phyloP scores from a whole-genome alignment of 1,284 basidiomycete genomes.

The Microbotryum violaceum region DNA sequence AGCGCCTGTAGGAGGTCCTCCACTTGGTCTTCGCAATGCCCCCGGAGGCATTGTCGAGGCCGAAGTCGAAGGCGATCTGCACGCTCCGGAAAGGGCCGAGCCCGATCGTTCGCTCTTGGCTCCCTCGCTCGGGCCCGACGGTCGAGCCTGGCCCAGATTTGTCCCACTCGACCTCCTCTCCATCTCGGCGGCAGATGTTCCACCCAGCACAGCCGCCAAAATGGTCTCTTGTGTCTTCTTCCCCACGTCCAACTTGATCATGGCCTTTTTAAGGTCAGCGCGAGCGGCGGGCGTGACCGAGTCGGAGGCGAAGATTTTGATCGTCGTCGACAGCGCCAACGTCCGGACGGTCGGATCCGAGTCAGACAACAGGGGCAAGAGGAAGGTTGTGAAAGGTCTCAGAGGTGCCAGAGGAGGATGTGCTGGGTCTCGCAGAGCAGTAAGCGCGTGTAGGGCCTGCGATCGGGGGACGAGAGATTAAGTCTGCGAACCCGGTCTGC shows the following conservation, averaged over 20 bases:
- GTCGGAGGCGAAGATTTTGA: slow-evolving; percentile 75
- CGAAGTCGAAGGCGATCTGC: not conserved
- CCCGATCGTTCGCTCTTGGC: not conserved
- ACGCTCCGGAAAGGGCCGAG: too few species aligned
- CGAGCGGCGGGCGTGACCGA: slow-evolving; percentile 75
- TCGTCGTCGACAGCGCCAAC: slow-evolving; percentile 66
- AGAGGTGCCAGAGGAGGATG: slow-evolving; percentile 66
- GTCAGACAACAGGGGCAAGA: slow-evolving; percentile 83
- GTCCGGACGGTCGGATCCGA: slow-evolving; percentile 82
- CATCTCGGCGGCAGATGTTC: not conserved
- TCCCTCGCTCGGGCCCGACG: not conserved
- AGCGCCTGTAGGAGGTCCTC: slow-evolving; percentile 10
- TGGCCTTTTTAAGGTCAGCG: slow-evolving; percentile 85
- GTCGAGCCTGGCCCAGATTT: not conserved
- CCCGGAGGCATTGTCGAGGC: not conserved
- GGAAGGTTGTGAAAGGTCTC: slow-evolving; percentile 65
- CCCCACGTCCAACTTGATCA: slow-evolving; percentile 72
- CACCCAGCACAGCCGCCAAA: slow-evolving; percentile 42
- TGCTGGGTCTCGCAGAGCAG: slow-evolving; percentile 39
- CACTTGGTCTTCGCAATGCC: not conserved
- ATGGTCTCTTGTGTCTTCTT: slow-evolving; percentile 62
- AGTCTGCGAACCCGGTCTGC: too few species aligned
- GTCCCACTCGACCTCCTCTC: slow-evolving; percentile 2
- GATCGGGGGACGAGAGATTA: not conserved
- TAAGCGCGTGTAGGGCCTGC: slow-evolving; percentile 13